Evolutionary conservation across 768 basidiomycete genomes (phyloP).

Genomic region (Lactifluus pinguis): DNA sequence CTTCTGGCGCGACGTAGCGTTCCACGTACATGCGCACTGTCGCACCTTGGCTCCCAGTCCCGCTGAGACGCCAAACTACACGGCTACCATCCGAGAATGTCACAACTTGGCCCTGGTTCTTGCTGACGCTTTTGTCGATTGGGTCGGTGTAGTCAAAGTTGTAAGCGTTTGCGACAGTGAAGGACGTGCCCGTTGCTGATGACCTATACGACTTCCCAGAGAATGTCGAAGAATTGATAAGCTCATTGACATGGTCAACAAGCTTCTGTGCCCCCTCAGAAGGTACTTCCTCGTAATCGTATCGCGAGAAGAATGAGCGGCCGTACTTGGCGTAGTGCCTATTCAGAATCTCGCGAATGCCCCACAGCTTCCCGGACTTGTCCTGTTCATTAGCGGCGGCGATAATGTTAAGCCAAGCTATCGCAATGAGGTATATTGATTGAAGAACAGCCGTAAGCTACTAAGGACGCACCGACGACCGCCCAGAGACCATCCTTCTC

Average conservation of each 20-base stretch:
- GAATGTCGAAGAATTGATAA: slow-evolving; percentile 60
- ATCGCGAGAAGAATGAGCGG: slow-evolving; percentile 96
- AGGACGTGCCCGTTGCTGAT: slow-evolving; percentile 54
- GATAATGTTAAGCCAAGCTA: slow-evolving; percentile 97
- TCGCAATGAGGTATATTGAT: background rate
- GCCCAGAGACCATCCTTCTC: slow-evolving; percentile 99
- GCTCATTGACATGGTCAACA: slow-evolving; percentile 66
- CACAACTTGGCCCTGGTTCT: slow-evolving; percentile 94
- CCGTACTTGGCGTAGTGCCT: slow-evolving; percentile 90
- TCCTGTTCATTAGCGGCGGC: slow-evolving; percentile 70
- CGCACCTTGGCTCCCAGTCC: slow-evolving; percentile 93
- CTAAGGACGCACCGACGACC: slow-evolving; percentile 60
- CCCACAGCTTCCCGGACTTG: slow-evolving; percentile 58
- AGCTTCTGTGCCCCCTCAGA: slow-evolving; percentile 85
- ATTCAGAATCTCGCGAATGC: slow-evolving; percentile 85
- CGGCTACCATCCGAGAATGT: slow-evolving; percentile 86
- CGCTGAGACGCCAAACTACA: slow-evolving; percentile 92
- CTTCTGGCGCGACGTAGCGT: slow-evolving; percentile 69
- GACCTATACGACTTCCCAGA: slow-evolving; percentile 60
- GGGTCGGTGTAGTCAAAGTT: slow-evolving; percentile 98
- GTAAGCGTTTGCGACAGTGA: slow-evolving; percentile 68
- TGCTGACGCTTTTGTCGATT: slow-evolving; percentile 88
- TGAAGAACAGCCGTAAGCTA: background rate
- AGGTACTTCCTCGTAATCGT: slow-evolving; percentile 97
- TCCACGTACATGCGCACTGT: slow-evolving; percentile 96